Evolutionary conservation across 495 filamentous ascomycete genomes (phyloP).

Genomic region (Talaromyces liani): DNA sequence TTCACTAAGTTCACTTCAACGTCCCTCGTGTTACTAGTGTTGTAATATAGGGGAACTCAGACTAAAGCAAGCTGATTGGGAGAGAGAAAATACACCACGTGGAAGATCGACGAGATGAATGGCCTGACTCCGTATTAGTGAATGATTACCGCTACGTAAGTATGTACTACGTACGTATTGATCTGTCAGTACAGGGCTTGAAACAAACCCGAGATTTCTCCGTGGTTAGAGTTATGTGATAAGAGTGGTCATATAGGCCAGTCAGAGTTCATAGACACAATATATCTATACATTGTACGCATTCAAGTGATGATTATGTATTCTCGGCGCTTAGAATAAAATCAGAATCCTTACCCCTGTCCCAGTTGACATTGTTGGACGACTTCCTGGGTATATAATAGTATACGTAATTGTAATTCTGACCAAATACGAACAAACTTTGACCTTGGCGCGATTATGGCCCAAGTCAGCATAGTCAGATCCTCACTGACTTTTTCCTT

Average conservation of each 20-base stretch:
- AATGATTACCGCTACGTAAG: not conserved
- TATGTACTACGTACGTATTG: not conserved
- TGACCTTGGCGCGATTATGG: not conserved
- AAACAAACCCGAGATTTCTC: not conserved
- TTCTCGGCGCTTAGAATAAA: not conserved
- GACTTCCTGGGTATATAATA: not conserved
- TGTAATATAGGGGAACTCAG: not conserved
- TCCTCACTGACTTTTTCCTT: not conserved
- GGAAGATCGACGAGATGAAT: constrained; percentile 16
- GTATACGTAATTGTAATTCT: not conserved
- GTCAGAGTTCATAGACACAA: not conserved
- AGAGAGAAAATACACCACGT: constrained; percentile 13
- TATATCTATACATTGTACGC: not conserved
- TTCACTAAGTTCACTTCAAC: not conserved
- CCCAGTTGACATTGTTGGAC: not conserved
- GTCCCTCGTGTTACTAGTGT: not conserved
- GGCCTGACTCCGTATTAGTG: not conserved
- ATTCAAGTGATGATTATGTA: not conserved
- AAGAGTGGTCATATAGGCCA: not conserved
- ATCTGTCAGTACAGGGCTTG: not conserved
- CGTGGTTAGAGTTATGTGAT: not conserved
- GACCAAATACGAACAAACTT: not conserved
- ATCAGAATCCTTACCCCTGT: not conserved
- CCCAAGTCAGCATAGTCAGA: not conserved
- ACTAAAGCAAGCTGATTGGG: not conserved